phyloP scores from a whole-genome alignment of 192 early-diverging fungal species.

The Podila horticola region DNA sequence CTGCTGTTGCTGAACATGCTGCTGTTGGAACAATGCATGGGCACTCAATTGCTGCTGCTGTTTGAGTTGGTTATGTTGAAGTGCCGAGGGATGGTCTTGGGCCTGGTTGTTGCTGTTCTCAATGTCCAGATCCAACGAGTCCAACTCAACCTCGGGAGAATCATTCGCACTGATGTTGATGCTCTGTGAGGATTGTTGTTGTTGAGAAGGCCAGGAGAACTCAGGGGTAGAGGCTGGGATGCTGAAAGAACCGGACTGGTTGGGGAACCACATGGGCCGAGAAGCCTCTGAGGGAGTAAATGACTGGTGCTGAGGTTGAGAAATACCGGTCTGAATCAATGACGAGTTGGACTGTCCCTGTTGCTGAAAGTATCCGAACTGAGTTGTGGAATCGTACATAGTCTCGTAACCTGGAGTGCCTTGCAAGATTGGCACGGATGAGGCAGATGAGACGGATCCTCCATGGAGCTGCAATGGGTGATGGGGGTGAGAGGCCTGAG shows the following conservation, averaged over 20 bases:
- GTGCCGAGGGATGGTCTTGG: not conserved
- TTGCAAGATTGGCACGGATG: not conserved
- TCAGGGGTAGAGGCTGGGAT: constrained; percentile 11
- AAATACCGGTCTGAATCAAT: not conserved
- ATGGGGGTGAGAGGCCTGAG: not conserved
- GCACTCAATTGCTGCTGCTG: constrained; percentile 31
- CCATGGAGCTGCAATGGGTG: constrained; percentile 5
- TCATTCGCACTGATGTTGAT: constrained; percentile 38
- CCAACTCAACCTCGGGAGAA: constrained; percentile 24
- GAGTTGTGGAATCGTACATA: not conserved
- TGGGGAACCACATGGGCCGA: constrained; percentile 31
- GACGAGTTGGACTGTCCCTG: not conserved
- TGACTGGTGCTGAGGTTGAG: constrained; percentile 4
- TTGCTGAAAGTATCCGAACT: constrained; percentile 13
- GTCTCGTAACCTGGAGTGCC: not conserved
- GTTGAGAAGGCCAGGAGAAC: not conserved
- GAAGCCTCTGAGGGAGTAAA: not conserved
- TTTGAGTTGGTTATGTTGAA: not conserved
- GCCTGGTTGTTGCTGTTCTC: not conserved
- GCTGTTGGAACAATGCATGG: constrained; percentile 36
- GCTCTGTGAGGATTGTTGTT: constrained; percentile 18
- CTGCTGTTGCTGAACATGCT: constrained; percentile 13
- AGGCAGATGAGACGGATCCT: not conserved
- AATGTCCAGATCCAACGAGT: constrained; percentile 9
- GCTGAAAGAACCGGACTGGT: constrained; percentile 18